Evolutionary conservation across 352 stramenopile genomes (phyloP), one percentile per base, ranked within the genome.

Genomic region (Thalassiosira mediterranea): DNA sequence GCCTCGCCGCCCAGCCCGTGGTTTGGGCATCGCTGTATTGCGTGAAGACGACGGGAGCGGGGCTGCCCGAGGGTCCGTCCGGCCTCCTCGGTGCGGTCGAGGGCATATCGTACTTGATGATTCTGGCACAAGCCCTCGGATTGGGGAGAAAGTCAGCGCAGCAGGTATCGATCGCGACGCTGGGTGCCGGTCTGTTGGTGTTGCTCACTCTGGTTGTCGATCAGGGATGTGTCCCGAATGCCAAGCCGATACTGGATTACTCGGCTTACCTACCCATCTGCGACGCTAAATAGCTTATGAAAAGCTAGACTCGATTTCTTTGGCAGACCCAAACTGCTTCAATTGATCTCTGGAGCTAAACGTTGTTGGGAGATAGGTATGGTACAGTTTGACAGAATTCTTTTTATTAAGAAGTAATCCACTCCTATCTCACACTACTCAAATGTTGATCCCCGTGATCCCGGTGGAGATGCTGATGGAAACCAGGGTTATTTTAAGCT

Each of bases 21-120:
- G 79, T 87, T 26, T 70, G 75, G 60, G 40, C 70, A 42, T 85
- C 75, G 17, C 48, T 86, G 21, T 74, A 54, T 26, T 69, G 40
- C 28, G 64, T 87, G 11, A 73, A 65, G 17, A 86, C 79, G 3
- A 87, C 79, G 21, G 75, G 79, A 38, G 72, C 32, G 28, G 79
- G 79, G 21, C 49, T 87, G 3, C 79, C 79, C n/a, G 62, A 63
- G 10, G 79, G 79, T 25, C 79, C 79, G n/a, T 68, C 56, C 32
- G 80, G 80, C 40, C 4, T 72, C 3, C 19, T 88, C n/a, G 80
- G 80, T 40, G 80, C 72, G 28, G 11, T 86, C 2, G 80, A 88
- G 60, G 80, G 80, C 8, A 11, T 88, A 17, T 80, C 75, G 2
- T 87, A 87, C 60, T 46, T 87, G 19, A 37, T 13, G 2, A 31